Conservation (phyloP, 1,284 basidiomycete species). For the Malassezia sp. region DNA sequence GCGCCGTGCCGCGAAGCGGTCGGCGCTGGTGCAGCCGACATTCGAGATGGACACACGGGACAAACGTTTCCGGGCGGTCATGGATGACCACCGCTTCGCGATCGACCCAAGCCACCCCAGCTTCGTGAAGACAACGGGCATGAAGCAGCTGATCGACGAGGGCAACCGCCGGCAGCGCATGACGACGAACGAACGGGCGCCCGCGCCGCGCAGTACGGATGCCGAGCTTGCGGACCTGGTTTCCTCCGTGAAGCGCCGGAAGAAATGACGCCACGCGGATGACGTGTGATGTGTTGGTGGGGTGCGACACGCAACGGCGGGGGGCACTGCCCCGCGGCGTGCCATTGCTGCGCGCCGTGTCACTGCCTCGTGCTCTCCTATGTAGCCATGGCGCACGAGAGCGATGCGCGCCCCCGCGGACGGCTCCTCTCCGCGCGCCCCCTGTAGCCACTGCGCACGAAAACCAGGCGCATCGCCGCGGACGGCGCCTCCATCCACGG, state of each 20-base stretch:
- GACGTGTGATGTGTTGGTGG: too few species aligned
- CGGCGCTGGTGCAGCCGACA: conserved; percentile 36
- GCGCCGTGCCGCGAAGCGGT: conserved; percentile 46
- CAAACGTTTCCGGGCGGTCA: conserved; percentile 71
- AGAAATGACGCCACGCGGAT: too few species aligned
- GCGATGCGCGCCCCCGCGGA: too few species aligned
- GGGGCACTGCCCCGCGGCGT: too few species aligned
- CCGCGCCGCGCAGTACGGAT: not conserved
- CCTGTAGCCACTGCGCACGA: not conserved
- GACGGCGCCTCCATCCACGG: too few species aligned
- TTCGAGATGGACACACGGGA: conserved; percentile 79
- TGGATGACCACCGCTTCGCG: conserved; percentile 82
- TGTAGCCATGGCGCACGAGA: too few species aligned
- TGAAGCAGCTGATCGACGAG: conserved; percentile 37
- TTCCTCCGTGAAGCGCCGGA: conserved; percentile 12
- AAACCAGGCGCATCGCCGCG: not conserved
- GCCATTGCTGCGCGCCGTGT: too few species aligned
- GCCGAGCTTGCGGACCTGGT: conserved; percentile 9
- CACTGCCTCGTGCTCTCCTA: too few species aligned
- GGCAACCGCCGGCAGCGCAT: conserved; percentile 17
- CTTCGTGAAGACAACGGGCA: conserved; percentile 42
- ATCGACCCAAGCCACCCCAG: conserved; percentile 85
- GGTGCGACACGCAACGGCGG: too few species aligned
- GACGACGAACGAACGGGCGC: not conserved
- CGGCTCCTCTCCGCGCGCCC: too few species aligned